Evolutionary conservation across 768 basidiomycete genomes (phyloP).

Genomic region (Suillus bovinus): DNA sequence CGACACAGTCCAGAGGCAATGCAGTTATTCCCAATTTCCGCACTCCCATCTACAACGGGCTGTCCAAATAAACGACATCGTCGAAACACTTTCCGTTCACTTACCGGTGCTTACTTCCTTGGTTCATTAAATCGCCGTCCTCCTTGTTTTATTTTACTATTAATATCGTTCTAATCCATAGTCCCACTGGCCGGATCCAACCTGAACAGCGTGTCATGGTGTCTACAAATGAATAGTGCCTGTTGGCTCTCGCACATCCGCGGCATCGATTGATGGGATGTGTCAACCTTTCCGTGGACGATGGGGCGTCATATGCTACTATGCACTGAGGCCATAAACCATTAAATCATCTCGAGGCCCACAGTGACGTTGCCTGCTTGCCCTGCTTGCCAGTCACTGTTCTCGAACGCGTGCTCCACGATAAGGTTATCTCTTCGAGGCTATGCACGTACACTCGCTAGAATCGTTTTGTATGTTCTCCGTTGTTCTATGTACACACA

Average conservation of each 20-base stretch:
- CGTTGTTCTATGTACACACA: conserved; percentile 7
- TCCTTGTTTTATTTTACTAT: conserved; percentile 1
- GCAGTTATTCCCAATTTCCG: conserved; percentile 4
- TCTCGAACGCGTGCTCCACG: conserved; percentile 17
- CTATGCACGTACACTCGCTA: conserved; percentile 1
- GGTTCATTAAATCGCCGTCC: conserved; percentile 1
- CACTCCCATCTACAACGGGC: background rate
- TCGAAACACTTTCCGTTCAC: background rate
- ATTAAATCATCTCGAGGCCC: background rate
- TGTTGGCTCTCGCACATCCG: conserved; percentile 30
- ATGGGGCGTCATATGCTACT: conserved; percentile 13
- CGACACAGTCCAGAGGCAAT: background rate
- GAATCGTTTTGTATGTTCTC: conserved; percentile 6
- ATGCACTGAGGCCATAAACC: background rate
- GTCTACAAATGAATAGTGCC: conserved; percentile 9
- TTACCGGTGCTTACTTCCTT: conserved; percentile 7
- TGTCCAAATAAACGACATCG: background rate
- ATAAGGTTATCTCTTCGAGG: conserved; percentile 32
- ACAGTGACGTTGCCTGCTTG: conserved; percentile 24
- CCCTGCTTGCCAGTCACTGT: conserved; percentile 27
- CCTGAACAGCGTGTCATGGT: conserved; percentile 1
- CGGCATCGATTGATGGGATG: conserved; percentile 23
- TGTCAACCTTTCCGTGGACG: conserved; percentile 27
- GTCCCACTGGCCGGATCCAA: conserved; percentile 2
- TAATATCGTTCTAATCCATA: conserved; percentile 3